Evolutionary conservation across 2,329 filamentous ascomycete genomes (phyloP).

Genomic region (Nemania sp.): DNA sequence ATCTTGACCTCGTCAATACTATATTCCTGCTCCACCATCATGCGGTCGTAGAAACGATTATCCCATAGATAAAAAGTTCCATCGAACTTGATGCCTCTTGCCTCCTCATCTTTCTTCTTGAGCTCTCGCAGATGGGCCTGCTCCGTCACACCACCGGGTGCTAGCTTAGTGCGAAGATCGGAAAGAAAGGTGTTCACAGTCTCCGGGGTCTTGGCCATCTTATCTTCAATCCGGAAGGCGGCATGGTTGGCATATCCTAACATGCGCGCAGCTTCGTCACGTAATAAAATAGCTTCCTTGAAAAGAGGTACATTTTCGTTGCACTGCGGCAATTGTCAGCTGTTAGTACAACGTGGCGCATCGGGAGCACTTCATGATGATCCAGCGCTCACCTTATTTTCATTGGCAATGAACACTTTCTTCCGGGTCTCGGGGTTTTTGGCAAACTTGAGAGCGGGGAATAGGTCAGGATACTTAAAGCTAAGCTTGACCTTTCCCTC

Average conservation of each 20-base stretch:
- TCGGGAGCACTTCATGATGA: not conserved
- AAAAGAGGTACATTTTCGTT: conserved; percentile 74
- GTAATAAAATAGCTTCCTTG: conserved; percentile 72
- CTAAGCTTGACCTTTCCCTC: conserved; percentile 74
- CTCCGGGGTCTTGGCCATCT: conserved; percentile 80
- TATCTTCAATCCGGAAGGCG: conserved; percentile 74
- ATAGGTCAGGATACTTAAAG: conserved; percentile 84
- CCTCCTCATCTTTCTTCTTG: conserved; percentile 70
- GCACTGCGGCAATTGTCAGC: conserved; percentile 46
- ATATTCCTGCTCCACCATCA: conserved; percentile 81
- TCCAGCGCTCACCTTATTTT: conserved; percentile 66
- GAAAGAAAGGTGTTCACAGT: conserved; percentile 73
- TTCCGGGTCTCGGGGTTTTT: conserved; percentile 69
- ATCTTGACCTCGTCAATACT: conserved; percentile 79
- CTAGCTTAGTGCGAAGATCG: conserved; percentile 68
- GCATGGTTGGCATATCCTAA: conserved; percentile 79
- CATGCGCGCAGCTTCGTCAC: conserved; percentile 76
- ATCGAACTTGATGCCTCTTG: conserved; percentile 62
- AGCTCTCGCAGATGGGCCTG: conserved; percentile 69
- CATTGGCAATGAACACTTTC: conserved; percentile 72
- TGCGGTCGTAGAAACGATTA: conserved; percentile 75
- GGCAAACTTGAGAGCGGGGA: conserved; percentile 78
- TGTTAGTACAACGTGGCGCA: not conserved
- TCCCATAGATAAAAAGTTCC: conserved; percentile 83
- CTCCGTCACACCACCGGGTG: conserved; percentile 71